Conservation (phyloP, 257 asterid species). For the Schizonepeta tenuifolia region DNA sequence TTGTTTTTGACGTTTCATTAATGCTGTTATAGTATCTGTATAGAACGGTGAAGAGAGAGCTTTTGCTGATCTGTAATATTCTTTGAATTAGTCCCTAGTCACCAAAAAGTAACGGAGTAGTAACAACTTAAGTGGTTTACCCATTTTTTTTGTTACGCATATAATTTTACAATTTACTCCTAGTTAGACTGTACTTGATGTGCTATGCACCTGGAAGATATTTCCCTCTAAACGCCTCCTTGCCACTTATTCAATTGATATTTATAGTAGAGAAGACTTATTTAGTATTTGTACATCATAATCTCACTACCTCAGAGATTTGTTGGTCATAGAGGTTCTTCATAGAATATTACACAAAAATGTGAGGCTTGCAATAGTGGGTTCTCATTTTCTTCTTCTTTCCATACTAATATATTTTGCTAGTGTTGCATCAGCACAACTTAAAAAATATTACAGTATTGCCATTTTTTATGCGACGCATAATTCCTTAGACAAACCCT, state of each 20-base stretch:
- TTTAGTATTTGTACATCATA: not conserved
- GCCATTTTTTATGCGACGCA: not conserved
- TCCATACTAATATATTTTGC: not conserved
- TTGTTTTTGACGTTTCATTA: not conserved
- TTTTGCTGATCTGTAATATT: not conserved
- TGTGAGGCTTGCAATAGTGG: not conserved
- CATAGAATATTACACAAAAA: not conserved
- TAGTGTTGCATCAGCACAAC: not conserved
- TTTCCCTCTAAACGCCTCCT: constrained; percentile 15
- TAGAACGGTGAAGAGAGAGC: not conserved
- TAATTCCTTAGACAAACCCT: not conserved
- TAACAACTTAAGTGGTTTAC: not conserved
- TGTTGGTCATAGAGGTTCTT: constrained; percentile 1
- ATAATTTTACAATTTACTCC: not conserved
- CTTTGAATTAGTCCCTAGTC: not conserved
- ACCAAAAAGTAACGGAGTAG: constrained; percentile 16
- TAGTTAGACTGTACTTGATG: not conserved
- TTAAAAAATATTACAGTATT: not conserved
- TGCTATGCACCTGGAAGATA: not conserved
- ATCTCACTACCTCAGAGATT: not conserved
- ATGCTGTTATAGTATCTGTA: not conserved
- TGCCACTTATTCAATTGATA: not conserved
- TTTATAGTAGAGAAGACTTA: not conserved
- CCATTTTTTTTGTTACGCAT: not conserved
- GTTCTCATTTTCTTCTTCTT: not conserved